Percentiles rank a stretch among this genome's conserved stretches.
phyloP scores from a whole-genome alignment of 2,329 filamentous ascomycete species.

The Phialophora tarda region DNA sequence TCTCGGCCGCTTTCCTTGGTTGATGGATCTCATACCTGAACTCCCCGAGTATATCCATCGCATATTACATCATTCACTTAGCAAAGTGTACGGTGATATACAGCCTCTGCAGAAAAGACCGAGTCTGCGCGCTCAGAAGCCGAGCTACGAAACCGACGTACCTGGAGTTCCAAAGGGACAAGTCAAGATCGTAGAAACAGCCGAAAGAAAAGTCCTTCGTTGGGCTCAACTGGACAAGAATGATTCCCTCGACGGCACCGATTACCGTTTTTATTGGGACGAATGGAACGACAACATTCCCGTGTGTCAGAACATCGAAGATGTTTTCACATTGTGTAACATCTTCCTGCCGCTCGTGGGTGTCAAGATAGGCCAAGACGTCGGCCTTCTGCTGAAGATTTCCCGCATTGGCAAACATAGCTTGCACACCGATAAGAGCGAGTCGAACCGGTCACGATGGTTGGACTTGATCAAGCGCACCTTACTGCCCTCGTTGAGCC shows the following conservation, averaged over 20 bases:
- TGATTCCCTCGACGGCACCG: constrained; percentile 73
- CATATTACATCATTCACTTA: constrained; percentile 79
- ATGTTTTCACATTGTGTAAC: constrained; percentile 84
- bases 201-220: constrained; percentile 70
- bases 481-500: constrained; percentile 84
- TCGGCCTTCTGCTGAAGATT: constrained; percentile 77
- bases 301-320: constrained; percentile 85
- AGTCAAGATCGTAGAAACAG: constrained; percentile 65
- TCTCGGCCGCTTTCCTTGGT: constrained; percentile 89
- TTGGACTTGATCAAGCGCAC: constrained; percentile 80
- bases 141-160: constrained; percentile 66
- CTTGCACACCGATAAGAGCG: constrained; percentile 71
- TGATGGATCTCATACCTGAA: constrained; percentile 82
- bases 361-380: constrained; percentile 85
- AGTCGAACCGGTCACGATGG: constrained; percentile 78
- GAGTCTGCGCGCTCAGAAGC: constrained; percentile 56
- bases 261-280: constrained; percentile 95
- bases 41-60: constrained; percentile 82
- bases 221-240: constrained; percentile 84
- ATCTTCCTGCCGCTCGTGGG: constrained; percentile 85
- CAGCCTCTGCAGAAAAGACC: constrained; percentile 53
- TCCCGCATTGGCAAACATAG: constrained; percentile 83
- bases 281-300: constrained; percentile 96
- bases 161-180: constrained; percentile 71
- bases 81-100: constrained; percentile 69